A percentile compares a stretch with the other conserved stretches of the same genome.
phyloP scores from a whole-genome alignment of 2,329 filamentous ascomycete species.

The Raffaelea arxii region DNA sequence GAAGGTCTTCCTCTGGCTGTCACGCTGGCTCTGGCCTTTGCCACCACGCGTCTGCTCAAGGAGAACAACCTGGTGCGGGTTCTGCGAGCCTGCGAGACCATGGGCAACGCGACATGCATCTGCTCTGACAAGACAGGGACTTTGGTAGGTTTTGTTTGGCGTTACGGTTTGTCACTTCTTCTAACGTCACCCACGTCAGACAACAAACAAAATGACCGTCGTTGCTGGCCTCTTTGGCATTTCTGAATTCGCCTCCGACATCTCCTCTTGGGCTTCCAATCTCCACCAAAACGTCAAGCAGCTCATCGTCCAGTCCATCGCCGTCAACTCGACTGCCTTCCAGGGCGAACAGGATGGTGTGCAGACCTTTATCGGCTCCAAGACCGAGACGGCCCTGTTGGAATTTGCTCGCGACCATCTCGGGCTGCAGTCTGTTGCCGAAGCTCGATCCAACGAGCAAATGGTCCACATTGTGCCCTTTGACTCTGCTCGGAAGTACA shows the following conservation, averaged over 20 bases:
- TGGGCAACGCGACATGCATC: slow-evolving; percentile 57
- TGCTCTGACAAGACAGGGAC: slow-evolving; percentile 62
- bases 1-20: slow-evolving; percentile 70
- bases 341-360: slow-evolving; percentile 62
- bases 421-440: slow-evolving; percentile 54
- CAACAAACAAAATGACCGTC: slow-evolving; percentile 1
- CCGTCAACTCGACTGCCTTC: slow-evolving; percentile 64
- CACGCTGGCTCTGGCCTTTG: slow-evolving; percentile 66
- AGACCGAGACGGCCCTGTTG: slow-evolving; percentile 68
- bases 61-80: slow-evolving; percentile 71
- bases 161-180: background rate
- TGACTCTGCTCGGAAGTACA: slow-evolving; percentile 66
- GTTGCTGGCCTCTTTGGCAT: slow-evolving; percentile 1
- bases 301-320: slow-evolving; percentile 23
- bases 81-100: slow-evolving; percentile 69
- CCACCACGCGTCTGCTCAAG: slow-evolving; percentile 66
- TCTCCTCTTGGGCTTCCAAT: background rate
- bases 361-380: slow-evolving; percentile 62
- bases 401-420: slow-evolving; percentile 57
- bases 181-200: background rate
- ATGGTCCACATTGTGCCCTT: slow-evolving; percentile 64
- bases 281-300: slow-evolving; percentile 30
- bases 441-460: slow-evolving; percentile 44
- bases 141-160: slow-evolving; percentile 14
- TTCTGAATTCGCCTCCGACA: background rate